These are phyloP conservation scores for Darksidea phi DNA, from an alignment of 495 filamentous ascomycete species.

Conservation along the genomic window DNA sequence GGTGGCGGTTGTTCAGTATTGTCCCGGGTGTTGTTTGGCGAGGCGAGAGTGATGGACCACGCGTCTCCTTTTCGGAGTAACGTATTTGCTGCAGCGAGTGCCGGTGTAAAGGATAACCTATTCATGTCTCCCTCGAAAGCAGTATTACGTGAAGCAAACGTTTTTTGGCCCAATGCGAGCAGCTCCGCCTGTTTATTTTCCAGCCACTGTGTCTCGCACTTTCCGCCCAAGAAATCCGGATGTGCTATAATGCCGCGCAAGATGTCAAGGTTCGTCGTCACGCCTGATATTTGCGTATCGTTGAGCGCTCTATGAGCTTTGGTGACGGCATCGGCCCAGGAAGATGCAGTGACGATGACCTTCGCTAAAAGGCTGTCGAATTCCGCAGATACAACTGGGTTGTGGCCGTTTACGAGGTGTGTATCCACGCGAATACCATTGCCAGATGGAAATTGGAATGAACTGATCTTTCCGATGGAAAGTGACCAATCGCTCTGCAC, in stretches of 20 bases:
- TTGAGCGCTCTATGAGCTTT: slow-evolving; percentile 56
- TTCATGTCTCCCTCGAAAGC: too few species aligned
- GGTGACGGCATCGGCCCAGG: slow-evolving; percentile 51
- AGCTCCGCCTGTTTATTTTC: slow-evolving; percentile 48
- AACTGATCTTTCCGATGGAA: slow-evolving; percentile 58
- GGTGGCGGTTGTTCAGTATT: slow-evolving; percentile 28
- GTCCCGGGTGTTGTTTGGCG: slow-evolving; percentile 27
- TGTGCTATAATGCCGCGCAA: slow-evolving; percentile 55
- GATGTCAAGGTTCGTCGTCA: slow-evolving; percentile 57
- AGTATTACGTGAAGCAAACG: neutral
- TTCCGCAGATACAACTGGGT: slow-evolving; percentile 52
- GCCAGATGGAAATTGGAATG: slow-evolving; percentile 55
- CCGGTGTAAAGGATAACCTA: too few species aligned
- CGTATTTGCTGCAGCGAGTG: slow-evolving; percentile 39
- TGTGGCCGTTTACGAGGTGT: slow-evolving; percentile 46
- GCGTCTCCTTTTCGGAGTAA: slow-evolving; percentile 58
- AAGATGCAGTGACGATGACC: slow-evolving; percentile 57
- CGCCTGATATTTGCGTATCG: slow-evolving; percentile 54
- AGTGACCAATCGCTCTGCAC: slow-evolving; percentile 53
- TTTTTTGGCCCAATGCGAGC: slow-evolving; percentile 39
- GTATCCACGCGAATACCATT: slow-evolving; percentile 59
- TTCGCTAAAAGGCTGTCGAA: slow-evolving; percentile 64
- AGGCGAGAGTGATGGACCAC: slow-evolving; percentile 54
- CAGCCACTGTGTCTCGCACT: slow-evolving; percentile 60
- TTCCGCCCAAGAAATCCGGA: slow-evolving; percentile 47